A percentile compares a stretch with the other conserved stretches of the same genome.
These are phyloP conservation scores for Exophiala viscosa DNA, from an alignment of 2,329 filamentous ascomycete species.

Conservation along the genomic window DNA sequence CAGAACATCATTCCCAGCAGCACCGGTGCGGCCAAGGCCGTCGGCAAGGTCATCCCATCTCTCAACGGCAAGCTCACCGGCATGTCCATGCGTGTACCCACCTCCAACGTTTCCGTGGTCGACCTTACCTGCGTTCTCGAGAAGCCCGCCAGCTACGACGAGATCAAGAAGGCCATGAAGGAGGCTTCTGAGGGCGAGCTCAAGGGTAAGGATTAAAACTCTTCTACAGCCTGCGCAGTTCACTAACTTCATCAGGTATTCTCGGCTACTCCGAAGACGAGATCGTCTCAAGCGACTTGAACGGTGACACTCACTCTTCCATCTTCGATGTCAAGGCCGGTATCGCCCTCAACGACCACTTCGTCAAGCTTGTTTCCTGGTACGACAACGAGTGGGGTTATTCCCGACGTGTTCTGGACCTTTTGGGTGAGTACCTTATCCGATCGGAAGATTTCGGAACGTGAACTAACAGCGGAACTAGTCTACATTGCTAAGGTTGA, in stretches of 20 bases:
- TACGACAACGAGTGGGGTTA: slow-evolving; percentile 99
- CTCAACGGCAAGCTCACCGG: slow-evolving; percentile 99
- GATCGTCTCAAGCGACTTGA: slow-evolving; percentile 88
- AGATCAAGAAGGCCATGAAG: slow-evolving; percentile 93
- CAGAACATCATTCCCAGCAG: slow-evolving; percentile 99
- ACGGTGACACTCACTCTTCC: slow-evolving; percentile 88
- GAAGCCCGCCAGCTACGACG: slow-evolving; percentile 70
- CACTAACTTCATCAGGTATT: slow-evolving; percentile 58
- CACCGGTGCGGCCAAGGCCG: slow-evolving; percentile 99
- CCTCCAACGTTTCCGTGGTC: slow-evolving; percentile 97
- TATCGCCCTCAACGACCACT: slow-evolving; percentile 97
- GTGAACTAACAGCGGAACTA: slow-evolving; percentile 36
- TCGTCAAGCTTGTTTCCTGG: slow-evolving; percentile 97
- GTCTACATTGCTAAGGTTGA: slow-evolving; percentile 78
- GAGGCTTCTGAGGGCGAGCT: slow-evolving; percentile 75
- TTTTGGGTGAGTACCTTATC: slow-evolving; percentile 46
- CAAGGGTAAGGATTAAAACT: slow-evolving; percentile 65
- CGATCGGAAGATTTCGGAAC: slow-evolving; percentile 13
- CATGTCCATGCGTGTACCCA: slow-evolving; percentile 99
- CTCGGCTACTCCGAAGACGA: slow-evolving; percentile 96
- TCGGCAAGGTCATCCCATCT: slow-evolving; percentile 98
- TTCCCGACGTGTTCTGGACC: slow-evolving; percentile 89
- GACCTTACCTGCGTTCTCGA: slow-evolving; percentile 92
- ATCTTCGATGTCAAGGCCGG: slow-evolving; percentile 99
- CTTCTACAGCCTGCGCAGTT: not conserved